Conservation (phyloP, 1,284 basidiomycete genomes). For the Rugosomyces carneus region DNA sequence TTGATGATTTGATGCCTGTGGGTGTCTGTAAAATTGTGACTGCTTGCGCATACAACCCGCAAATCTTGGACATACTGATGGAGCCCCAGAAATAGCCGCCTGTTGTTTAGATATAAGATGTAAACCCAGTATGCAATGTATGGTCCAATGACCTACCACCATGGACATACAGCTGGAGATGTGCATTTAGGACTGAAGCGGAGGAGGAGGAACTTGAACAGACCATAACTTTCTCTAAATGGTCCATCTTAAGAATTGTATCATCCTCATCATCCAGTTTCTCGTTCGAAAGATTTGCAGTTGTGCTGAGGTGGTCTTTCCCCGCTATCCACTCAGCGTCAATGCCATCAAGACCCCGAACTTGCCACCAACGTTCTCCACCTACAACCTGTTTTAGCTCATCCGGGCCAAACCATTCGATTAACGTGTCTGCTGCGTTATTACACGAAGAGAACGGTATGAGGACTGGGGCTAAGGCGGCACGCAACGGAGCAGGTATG, state of each 20-base stretch:
- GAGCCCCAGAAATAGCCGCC: constrained; percentile 66
- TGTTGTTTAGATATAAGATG: constrained; percentile 13
- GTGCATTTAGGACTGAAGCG: neutral
- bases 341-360: constrained; percentile 59
- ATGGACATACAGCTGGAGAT: constrained; percentile 66
- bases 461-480: constrained; percentile 61
- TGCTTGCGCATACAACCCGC: neutral
- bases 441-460: constrained; percentile 63
- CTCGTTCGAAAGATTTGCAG: constrained; percentile 18
- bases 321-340: constrained; percentile 80
- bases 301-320: constrained; percentile 37
- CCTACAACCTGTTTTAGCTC: constrained; percentile 70
- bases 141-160: constrained; percentile 38
- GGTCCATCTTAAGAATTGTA: constrained; percentile 46
- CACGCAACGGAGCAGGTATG: constrained; percentile 74
- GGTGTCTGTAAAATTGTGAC: constrained; percentile 38
- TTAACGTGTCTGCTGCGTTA: constrained; percentile 65
- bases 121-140: neutral
- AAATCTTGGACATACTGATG: constrained; percentile 38
- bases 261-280: constrained; percentile 34
- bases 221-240: constrained; percentile 53
- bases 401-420: constrained; percentile 72
- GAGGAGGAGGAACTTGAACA: neutral
- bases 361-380: constrained; percentile 84
- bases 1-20: constrained; percentile 67